A percentile compares a stretch with the other conserved stretches of the same genome.
Conservation (phyloP, 352 stramenopile genomes). For the Phytophthora litchii region DNA sequence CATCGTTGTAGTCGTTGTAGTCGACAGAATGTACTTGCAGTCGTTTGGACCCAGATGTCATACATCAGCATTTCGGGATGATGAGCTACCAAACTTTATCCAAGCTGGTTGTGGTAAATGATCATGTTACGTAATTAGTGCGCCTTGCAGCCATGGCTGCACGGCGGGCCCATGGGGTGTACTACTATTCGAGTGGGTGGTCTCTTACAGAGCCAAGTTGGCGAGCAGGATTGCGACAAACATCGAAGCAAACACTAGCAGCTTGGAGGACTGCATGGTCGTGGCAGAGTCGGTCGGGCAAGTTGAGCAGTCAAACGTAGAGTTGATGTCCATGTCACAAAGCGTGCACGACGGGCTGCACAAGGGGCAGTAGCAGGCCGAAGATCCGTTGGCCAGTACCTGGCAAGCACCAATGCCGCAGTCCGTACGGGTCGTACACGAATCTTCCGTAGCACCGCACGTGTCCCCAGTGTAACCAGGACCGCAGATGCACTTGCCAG, state of each 20-base stretch:
- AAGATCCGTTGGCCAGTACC: conserved; percentile 50
- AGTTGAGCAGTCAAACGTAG: conserved; percentile 45
- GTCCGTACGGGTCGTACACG: conserved; percentile 46
- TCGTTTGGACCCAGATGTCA: no score
- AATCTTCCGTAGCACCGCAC: conserved; percentile 58
- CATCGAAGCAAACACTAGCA: conserved; percentile 43
- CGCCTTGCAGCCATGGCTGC: conserved; percentile 5
- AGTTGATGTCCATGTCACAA: conserved; percentile 42
- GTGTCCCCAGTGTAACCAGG: conserved; percentile 55
- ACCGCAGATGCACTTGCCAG: conserved; percentile 57
- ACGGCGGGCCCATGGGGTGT: conserved; percentile 10
- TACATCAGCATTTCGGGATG: background rate
- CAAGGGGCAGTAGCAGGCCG: conserved; percentile 49
- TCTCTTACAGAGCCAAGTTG: conserved; percentile 45
- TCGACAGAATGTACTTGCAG: no score
- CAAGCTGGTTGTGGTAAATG: conserved; percentile 5
- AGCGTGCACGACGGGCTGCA: conserved; percentile 45
- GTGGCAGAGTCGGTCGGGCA: conserved; percentile 34
- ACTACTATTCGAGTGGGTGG: conserved; percentile 31
- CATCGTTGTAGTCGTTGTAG: no score
- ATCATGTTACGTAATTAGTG: conserved; percentile 38
- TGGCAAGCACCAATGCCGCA: conserved; percentile 53
- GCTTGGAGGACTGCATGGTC: conserved; percentile 40
- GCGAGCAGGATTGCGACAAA: conserved; percentile 40
- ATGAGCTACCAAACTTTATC: no score